Evolutionary conservation across 2,329 filamentous ascomycete species (phyloP), one percentile per base, ranked within the genome.

Genomic region (Zymoseptoria crescenta): DNA sequence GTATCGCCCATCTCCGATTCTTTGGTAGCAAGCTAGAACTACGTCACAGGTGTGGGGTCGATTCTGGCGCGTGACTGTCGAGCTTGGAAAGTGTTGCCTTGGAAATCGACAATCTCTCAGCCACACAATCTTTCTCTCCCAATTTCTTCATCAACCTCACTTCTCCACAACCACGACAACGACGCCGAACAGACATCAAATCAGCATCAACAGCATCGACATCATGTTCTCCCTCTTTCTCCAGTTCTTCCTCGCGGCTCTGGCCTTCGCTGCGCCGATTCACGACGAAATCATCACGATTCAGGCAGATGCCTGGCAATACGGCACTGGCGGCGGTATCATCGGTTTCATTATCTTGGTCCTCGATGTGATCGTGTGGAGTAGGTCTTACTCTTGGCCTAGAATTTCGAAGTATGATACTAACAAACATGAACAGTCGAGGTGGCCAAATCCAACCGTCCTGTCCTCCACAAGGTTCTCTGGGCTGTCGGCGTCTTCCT

Each of bases 401-500:
- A 24, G 4, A 24, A 0, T 41, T 9, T 49, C 56, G 28, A 19
- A 52, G 54, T 29, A n/a, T 10, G 20, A 8, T 49, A 49, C 64
- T 64, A 48, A 59, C 68, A 67, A 29, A 10, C 19, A 35, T 28
- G 27, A 62, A 20, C 63, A 87, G 84, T 86, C 66, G 84, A 87
- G 73, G 80, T 87, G 64, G 74, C 87, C 59, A 82, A 86, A 72
- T 86, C 83, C 49, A 84, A 81, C 72, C 83, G 84, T 60, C 78
- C 83, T 4, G 74, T 79, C 20, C 70, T 74, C 20, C 75, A 80
- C 72, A 87, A 87, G 75, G 70, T 87, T 2, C 74, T 86, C 29
- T 87, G 84, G 84, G 81, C 78, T 54, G 74, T 86, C 0, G 74
- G 85, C 50, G 82, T 87, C 67, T 86, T 87, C 75, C 72, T 87